Percentiles rank a stretch among this genome's conserved stretches.
Evolutionary conservation across 208 protist species (phyloP).

Genomic region (Acanthamoeba castellanii): DNA sequence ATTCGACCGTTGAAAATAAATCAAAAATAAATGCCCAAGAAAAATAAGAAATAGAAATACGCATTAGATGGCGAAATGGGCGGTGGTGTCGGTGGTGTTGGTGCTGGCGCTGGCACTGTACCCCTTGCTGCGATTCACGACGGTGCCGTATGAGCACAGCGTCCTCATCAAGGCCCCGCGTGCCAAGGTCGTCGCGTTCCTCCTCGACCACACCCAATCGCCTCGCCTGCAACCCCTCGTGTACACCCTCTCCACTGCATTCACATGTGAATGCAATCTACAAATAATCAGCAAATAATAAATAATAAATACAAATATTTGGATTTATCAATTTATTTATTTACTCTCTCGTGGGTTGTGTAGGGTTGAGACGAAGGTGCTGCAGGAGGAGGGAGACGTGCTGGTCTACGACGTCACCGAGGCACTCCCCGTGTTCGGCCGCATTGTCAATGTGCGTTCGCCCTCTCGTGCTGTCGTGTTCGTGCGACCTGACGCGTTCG

Average conservation of each 20-base stretch:
- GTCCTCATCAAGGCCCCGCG: neutral
- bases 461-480: neutral
- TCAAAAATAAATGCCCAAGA: no score
- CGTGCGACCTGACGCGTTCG: no score
- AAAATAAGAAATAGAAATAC: no score
- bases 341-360: no score
- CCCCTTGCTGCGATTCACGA: neutral
- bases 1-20: neutral
- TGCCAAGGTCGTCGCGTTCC: neutral
- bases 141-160: neutral
- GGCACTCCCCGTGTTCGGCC: neutral
- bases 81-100: neutral
- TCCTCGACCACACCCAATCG: constrained; percentile 3
- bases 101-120: neutral
- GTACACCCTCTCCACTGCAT: neutral
- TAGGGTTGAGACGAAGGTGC: neutral
- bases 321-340: neutral
- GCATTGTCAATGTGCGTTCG: neutral
- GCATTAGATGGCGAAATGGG: neutral
- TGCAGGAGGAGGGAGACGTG: neutral
- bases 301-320: neutral
- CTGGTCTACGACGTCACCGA: constrained; percentile 4
- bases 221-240: neutral
- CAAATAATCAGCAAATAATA: neutral
- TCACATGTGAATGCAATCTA: neutral